Evolutionary conservation across 75 land plant genomes (phyloP), one percentile per base, ranked within the genome.

Genomic region (Picea glauca): DNA sequence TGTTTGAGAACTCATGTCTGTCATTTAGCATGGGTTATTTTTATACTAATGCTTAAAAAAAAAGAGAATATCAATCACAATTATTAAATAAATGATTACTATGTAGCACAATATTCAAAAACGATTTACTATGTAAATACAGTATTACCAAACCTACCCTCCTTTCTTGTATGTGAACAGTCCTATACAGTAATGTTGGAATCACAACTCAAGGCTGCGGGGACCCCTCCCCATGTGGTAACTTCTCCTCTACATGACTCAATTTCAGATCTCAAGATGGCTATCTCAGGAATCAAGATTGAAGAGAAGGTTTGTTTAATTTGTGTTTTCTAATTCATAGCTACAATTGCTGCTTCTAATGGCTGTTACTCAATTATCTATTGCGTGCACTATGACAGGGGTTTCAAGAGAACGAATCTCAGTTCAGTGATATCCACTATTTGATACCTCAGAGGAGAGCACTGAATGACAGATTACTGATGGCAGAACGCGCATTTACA

Each of bases 401-500:
- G 40, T 40, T 68, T 5, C 12, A 68, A 68, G 46, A 32, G 30
- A 14, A 32, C 15, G 23, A 33, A 35, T 4, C 17, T 7, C 4
- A 17, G 17, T 5, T 31, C 8, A 5, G 56, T 9, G 56, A 35
- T 66, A 1, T 5, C 5, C 72, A 66, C 1, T 66, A 40, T 20
- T 4, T 4, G 46, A 20, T 38, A n/a, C 33, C 46, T 38, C 50
- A 33, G 72, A 68, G 46, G 58, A 85, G 93, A 76, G 84, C 81
- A 59, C 73, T 93, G 40, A 94, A 94, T 85, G 98, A 94, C 83
- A 83, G 95, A 33, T 82, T 94, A 58, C 79, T 92, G 78, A 83
- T 87, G 85, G 85, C 90, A 58, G 98, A 94, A 68, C 82, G 95
- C 30, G 95, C 95, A 61, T 89, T 94, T 81, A 85, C 88, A 23